Conservation (phyloP, 257 asterid species). For the Oldenlandia corymbosa region DNA sequence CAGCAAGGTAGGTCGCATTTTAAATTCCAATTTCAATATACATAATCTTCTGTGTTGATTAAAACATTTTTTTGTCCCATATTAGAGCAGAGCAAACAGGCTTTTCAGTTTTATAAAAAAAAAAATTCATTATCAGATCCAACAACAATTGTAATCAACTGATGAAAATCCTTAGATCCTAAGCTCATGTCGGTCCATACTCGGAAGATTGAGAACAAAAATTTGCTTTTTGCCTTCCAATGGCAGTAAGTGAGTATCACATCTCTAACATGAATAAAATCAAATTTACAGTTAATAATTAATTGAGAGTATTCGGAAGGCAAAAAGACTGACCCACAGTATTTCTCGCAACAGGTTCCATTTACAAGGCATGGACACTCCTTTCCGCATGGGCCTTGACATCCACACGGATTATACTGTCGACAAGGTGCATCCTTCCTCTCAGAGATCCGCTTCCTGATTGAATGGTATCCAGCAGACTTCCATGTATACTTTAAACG, state of each 20-base stretch:
- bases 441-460: constrained; percentile 81
- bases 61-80: neutral
- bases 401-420: constrained; percentile 91
- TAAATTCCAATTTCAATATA: neutral
- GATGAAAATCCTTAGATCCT: too few relatives aligned
- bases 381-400: constrained; percentile 87
- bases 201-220: neutral
- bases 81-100: neutral
- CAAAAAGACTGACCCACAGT: constrained; percentile 74
- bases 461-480: constrained; percentile 83
- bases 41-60: neutral
- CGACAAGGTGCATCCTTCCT: constrained; percentile 91
- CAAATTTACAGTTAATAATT: neutral
- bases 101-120: too few relatives aligned
- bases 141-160: too few relatives aligned
- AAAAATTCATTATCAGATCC: too few relatives aligned
- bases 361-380: constrained; percentile 79
- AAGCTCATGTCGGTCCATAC: too few relatives aligned
- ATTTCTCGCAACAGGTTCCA: constrained; percentile 92
- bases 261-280: neutral
- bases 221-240: neutral
- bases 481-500: constrained; percentile 88
- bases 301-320: neutral
- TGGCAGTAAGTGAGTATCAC: neutral
- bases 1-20: neutral